phyloP scores from a whole-genome alignment of 495 filamentous ascomycete species.

The Penicillium malachiteum region DNA sequence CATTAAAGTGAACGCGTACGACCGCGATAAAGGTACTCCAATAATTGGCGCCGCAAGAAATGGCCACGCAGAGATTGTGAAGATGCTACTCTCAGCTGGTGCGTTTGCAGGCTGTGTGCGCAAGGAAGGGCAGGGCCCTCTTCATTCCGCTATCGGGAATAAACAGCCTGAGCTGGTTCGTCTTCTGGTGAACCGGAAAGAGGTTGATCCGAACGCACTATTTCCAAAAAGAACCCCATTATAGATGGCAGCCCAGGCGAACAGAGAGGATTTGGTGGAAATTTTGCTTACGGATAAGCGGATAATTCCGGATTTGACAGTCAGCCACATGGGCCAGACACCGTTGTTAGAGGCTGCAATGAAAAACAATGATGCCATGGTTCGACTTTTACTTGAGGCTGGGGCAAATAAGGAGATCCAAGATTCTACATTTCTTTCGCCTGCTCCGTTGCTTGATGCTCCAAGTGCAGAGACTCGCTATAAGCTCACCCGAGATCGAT shows the following conservation, averaged over 20 bases:
- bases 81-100: not conserved
- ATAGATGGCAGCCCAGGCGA: not conserved
- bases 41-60: not conserved
- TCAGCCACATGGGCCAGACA: not conserved
- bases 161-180: not conserved
- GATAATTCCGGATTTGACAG: not conserved
- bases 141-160: not conserved
- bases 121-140: not conserved
- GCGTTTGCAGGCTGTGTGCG: not conserved
- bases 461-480: slow-evolving; percentile 3
- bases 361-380: slow-evolving; percentile 1
- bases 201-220: not conserved
- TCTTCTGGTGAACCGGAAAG: slow-evolving; percentile 3
- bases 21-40: not conserved
- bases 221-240: not conserved
- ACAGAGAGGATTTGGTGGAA: not conserved
- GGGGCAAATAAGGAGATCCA: slow-evolving; percentile 5
- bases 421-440: not conserved
- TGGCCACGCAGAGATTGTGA: not conserved
- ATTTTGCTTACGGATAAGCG: slow-evolving; percentile 5
- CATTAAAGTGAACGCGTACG: slow-evolving; percentile 2
- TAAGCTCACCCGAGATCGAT: not conserved
- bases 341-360: slow-evolving; percentile 3
- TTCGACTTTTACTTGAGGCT: slow-evolving; percentile 3
- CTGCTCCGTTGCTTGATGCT: slow-evolving; percentile 1